Evolutionary conservation across 345 rosid species (phyloP).

Genomic region (Brassica juncea): DNA sequence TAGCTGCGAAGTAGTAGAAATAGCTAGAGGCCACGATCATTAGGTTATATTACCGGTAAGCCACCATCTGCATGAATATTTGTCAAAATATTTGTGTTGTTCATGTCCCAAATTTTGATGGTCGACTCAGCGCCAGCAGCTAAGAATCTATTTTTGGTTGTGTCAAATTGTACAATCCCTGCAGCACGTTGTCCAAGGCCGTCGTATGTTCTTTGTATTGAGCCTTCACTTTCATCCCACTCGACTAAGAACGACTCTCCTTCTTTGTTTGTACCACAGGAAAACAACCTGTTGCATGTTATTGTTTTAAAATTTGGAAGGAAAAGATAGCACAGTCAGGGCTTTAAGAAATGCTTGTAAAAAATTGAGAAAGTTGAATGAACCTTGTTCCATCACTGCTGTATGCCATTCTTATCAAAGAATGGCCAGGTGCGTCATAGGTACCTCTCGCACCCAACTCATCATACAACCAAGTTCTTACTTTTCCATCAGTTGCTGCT

Average conservation of each 20-base stretch:
- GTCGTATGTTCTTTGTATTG: conserved; percentile 5
- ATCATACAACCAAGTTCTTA: conserved; percentile 89
- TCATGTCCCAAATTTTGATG: conserved; percentile 89
- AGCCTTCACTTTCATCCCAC: conserved; percentile 21
- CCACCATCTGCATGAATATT: conserved; percentile 81
- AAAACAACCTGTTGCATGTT: conserved; percentile 33
- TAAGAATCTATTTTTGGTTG: conserved; percentile 74
- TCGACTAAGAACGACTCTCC: conserved; percentile 24
- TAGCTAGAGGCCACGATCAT: not conserved
- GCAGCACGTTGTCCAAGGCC: conserved; percentile 52
- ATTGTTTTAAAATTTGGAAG: not conserved
- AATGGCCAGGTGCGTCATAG: conserved; percentile 84
- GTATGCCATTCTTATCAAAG: conserved; percentile 79
- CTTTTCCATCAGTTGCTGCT: conserved; percentile 87
- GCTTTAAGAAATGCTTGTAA: not conserved
- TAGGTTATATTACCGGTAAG: conserved; percentile 55
- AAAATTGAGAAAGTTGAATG: conserved; percentile 17
- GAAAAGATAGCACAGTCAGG: not conserved
- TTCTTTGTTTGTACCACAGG: conserved; percentile 23
- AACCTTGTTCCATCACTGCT: conserved; percentile 91
- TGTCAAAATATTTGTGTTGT: conserved; percentile 52
- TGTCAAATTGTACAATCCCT: conserved; percentile 84
- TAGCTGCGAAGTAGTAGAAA: conserved; percentile 16
- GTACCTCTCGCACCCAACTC: conserved; percentile 75
- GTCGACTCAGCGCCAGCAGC: conserved; percentile 83